Percentiles rank a stretch among this genome's conserved stretches.
Conservation (phyloP, 805 yeast genomes). For the Candida silvicultrix region DNA sequence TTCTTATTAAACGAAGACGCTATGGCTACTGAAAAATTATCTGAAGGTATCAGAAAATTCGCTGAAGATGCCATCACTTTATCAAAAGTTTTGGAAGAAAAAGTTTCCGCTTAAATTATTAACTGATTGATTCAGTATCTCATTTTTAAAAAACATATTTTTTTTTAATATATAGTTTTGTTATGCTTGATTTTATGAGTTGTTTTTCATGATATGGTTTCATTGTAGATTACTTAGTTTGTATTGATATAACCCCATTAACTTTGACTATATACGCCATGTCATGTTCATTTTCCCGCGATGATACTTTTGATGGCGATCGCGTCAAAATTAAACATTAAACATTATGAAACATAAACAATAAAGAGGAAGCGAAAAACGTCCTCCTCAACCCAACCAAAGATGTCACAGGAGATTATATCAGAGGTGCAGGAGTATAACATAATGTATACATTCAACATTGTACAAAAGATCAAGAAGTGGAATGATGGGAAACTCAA, state of each 20-base stretch:
- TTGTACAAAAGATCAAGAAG: slow-evolving; percentile 15
- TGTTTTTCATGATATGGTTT: background rate
- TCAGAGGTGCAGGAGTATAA: slow-evolving; percentile 18
- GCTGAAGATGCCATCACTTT: slow-evolving; percentile 89
- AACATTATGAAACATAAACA: background rate
- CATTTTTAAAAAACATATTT: background rate
- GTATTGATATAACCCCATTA: too few relatives aligned
- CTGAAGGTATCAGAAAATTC: slow-evolving; percentile 97
- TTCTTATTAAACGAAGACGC: slow-evolving; percentile 90
- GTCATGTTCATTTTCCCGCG: too few relatives aligned
- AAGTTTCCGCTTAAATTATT: slow-evolving; percentile 34
- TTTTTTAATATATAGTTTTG: background rate
- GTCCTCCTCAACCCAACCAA: too few relatives aligned
- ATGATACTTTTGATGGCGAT: background rate
- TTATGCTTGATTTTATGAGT: background rate
- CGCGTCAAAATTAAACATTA: too few relatives aligned
- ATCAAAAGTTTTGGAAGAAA: slow-evolving; percentile 56
- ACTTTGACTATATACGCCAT: too few relatives aligned
- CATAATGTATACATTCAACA: slow-evolving; percentile 14
- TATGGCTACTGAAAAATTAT: slow-evolving; percentile 95
- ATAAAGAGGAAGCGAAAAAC: too few relatives aligned
- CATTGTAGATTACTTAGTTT: too few relatives aligned
- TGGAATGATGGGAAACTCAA: slow-evolving; percentile 21
- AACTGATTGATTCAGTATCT: background rate
- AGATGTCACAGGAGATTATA: slow-evolving; percentile 18